Evolutionary conservation across 495 filamentous ascomycete genomes (phyloP), one percentile per base, ranked within the genome.

Genomic region (Sporormia fimetaria): DNA sequence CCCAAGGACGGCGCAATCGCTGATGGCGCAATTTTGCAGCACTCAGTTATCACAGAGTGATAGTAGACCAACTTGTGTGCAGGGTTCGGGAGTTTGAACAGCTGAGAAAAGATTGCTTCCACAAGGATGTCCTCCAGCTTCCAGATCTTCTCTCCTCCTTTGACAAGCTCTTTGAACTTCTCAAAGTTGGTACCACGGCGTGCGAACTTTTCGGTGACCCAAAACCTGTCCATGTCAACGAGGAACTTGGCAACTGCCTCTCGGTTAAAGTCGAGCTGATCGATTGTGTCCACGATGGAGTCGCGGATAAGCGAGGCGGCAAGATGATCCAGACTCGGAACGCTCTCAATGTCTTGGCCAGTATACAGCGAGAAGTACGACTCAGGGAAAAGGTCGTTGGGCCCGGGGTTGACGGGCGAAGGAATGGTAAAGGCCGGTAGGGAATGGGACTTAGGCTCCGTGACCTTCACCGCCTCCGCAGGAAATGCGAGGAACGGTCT

Each of bases 61-160:
- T 94, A 96, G 54, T 94, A 99, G 7, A 95, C 83, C 2, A 95
- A 67, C 60, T 94, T 94, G 64, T 96, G 90, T 60, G 90, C 83
- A 1, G 90, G 78, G 10, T 70, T 70, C 9, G 90, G 90, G 21
- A 99, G 71, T 51, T 81, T 80, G 57, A 92, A 86, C 11, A 99
- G 64, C 61, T 94, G 88, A 1, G 86, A 92, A 60, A 96, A 96
- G 21, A 96, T 83, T 11, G 88, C 88, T 63, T 99, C 90, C 9
- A 99, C 85, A 9, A 85, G 84, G 30, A 96, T 82, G 64, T 99
- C 90, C 66, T 99, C 92, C 0, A 90, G 86, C 60, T 99, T 99
- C 92, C 92, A 99, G 0, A 81, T 81, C 3, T 80, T 76, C 35
- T 74, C 73, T 21, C 77, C 80, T 25, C 54, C 58, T 1, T 64